Conservation (phyloP, 1,139 yeast species). For the Arxiozyma telluris region DNA sequence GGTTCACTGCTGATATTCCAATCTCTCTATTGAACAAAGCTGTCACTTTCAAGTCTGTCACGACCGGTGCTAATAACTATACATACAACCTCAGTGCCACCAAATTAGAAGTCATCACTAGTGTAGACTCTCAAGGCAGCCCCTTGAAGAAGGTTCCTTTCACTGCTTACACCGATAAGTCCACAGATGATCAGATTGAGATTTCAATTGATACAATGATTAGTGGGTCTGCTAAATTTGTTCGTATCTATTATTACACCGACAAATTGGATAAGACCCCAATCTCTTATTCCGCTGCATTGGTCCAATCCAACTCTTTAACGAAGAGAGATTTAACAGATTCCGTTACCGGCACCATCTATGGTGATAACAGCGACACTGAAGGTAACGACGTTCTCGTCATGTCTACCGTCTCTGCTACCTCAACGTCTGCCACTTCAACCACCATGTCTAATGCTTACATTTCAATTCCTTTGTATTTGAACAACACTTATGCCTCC, state of each 20-base stretch:
- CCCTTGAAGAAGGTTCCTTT: slow-evolving; percentile 18
- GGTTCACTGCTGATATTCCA: slow-evolving; percentile 27
- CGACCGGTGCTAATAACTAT: slow-evolving; percentile 12
- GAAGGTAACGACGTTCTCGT: slow-evolving; percentile 6
- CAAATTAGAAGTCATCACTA: slow-evolving; percentile 18
- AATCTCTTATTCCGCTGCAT: slow-evolving; percentile 13
- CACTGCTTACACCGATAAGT: slow-evolving; percentile 19
- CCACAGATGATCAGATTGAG: slow-evolving; percentile 16
- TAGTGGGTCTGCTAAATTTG: slow-evolving; percentile 22
- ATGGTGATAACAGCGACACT: slow-evolving; percentile 4
- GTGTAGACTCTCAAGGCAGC: slow-evolving; percentile 19
- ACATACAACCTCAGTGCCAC: slow-evolving; percentile 16
- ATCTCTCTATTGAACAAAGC: slow-evolving; percentile 13
- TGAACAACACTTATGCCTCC: not conserved
- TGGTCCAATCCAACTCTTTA: slow-evolving; percentile 8
- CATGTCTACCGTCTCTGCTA: slow-evolving; percentile 2
- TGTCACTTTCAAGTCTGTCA: slow-evolving; percentile 17
- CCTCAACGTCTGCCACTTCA: not conserved
- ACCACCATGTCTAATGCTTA: not conserved
- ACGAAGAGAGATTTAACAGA: slow-evolving; percentile 12
- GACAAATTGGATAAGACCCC: slow-evolving; percentile 8
- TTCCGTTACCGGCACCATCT: slow-evolving; percentile 8
- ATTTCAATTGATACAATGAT: slow-evolving; percentile 17
- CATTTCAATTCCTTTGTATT: not conserved
- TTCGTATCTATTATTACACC: slow-evolving; percentile 22